phyloP scores from a whole-genome alignment of 176 grass and related monocot species.

The Metroxylon sagu region DNA sequence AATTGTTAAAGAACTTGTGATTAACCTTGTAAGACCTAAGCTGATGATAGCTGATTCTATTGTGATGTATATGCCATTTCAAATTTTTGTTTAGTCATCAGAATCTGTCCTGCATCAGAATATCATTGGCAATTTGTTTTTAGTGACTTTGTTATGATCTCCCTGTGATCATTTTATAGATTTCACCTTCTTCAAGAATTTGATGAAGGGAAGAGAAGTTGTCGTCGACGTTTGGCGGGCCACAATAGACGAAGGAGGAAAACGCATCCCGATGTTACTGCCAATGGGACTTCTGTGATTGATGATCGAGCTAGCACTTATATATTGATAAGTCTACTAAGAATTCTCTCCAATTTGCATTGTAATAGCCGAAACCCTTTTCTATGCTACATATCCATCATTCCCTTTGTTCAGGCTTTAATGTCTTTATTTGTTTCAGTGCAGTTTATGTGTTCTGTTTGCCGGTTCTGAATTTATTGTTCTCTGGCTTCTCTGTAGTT shows the following conservation, averaged over 20 bases:
- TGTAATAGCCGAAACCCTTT: conserved; percentile 26
- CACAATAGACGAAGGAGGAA: conserved; percentile 93
- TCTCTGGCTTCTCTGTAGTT: too few species aligned
- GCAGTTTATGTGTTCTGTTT: too few species aligned
- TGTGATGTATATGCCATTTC: too few species aligned
- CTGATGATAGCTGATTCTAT: too few species aligned
- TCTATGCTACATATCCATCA: neutral
- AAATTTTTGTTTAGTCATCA: too few species aligned
- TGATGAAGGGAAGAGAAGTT: conserved; percentile 96
- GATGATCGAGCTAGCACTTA: conserved; percentile 76
- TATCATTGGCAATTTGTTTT: neutral
- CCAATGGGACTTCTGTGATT: conserved; percentile 27
- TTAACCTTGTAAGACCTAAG: too few species aligned
- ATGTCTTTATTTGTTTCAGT: too few species aligned
- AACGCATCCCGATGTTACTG: conserved; percentile 49
- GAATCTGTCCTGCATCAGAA: neutral
- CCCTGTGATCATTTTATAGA: conserved; percentile 30
- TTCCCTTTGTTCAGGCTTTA: too few species aligned
- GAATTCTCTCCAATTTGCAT: conserved; percentile 64
- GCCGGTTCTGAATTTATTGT: too few species aligned
- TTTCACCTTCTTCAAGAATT: conserved; percentile 96
- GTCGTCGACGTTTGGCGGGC: conserved; percentile 82
- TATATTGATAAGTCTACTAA: conserved; percentile 75
- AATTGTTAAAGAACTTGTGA: too few species aligned
- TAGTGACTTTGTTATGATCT: neutral